Evolutionary conservation across 768 basidiomycete species (phyloP).

Genomic region (Strobilomyces confusus): DNA sequence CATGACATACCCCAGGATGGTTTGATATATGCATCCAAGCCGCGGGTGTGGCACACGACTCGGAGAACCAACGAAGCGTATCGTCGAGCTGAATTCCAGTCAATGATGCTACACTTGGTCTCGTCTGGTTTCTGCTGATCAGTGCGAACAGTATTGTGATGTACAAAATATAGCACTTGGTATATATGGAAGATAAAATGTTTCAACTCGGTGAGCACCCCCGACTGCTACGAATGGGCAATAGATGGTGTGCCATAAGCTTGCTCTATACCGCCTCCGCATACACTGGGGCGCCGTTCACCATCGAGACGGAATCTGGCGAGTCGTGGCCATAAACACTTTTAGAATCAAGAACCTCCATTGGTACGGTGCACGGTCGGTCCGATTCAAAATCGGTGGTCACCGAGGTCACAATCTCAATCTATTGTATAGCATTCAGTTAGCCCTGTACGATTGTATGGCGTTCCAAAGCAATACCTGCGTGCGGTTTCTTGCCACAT

Average conservation of each 20-base stretch:
- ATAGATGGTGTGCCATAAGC: neutral
- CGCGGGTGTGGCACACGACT: too few species aligned
- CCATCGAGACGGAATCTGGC: neutral
- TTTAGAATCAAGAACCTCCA: neutral
- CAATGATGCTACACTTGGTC: too few species aligned
- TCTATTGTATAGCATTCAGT: neutral
- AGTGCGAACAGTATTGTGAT: too few species aligned
- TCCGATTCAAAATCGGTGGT: neutral
- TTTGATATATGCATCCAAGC: too few species aligned
- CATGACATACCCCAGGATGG: too few species aligned
- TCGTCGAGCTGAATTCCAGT: too few species aligned
- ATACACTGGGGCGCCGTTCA: neutral
- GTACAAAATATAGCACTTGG: too few species aligned
- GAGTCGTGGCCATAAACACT: neutral
- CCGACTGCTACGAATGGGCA: too few species aligned
- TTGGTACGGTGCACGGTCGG: neutral
- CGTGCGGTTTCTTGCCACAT: neutral
- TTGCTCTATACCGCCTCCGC: neutral
- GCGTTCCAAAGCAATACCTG: slow-evolving; percentile 7
- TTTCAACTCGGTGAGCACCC: too few species aligned
- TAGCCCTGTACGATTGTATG: neutral
- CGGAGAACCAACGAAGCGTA: too few species aligned
- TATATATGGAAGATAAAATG: too few species aligned
- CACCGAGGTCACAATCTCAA: slow-evolving; percentile 1
- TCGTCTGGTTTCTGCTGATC: too few species aligned